Conservation (phyloP, 148 eudicot species). For the Rhododendron williamsianum region DNA sequence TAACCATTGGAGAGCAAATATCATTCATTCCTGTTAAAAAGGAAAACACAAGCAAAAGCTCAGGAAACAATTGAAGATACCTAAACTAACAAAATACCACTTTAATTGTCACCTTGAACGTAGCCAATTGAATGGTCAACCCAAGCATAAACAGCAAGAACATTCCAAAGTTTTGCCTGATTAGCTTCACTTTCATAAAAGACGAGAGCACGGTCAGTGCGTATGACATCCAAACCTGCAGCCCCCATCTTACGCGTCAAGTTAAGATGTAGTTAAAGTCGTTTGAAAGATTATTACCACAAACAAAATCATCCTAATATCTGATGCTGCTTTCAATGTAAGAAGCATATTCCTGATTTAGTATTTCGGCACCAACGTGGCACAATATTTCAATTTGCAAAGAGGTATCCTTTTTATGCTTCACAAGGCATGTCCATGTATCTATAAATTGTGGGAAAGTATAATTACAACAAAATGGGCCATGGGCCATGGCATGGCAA, state of each 20-base stretch:
- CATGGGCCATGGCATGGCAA: background rate
- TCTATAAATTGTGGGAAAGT: background rate
- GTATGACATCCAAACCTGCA: constrained; percentile 87
- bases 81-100: background rate
- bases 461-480: background rate
- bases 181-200: constrained; percentile 78
- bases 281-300: background rate
- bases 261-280: background rate
- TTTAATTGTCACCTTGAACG: constrained; percentile 65
- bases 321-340: background rate
- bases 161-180: constrained; percentile 83
- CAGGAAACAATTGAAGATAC: background rate
- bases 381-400: constrained; percentile 3
- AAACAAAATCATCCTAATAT: background rate
- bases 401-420: background rate
- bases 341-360: background rate
- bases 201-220: constrained; percentile 81
- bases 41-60: constrained; percentile 12
- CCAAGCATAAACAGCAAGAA: constrained; percentile 88
- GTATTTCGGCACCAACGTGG: constrained; percentile 3
- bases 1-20: constrained; percentile 87
- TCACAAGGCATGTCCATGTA: background rate
- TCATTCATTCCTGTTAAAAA: constrained; percentile 77
- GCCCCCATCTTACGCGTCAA: background rate
- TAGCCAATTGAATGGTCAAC: constrained; percentile 74